Percentiles rank a stretch among this genome's conserved stretches.
Conservation (phyloP, 352 stramenopile species). For the Phytophthora citrophthora region DNA sequence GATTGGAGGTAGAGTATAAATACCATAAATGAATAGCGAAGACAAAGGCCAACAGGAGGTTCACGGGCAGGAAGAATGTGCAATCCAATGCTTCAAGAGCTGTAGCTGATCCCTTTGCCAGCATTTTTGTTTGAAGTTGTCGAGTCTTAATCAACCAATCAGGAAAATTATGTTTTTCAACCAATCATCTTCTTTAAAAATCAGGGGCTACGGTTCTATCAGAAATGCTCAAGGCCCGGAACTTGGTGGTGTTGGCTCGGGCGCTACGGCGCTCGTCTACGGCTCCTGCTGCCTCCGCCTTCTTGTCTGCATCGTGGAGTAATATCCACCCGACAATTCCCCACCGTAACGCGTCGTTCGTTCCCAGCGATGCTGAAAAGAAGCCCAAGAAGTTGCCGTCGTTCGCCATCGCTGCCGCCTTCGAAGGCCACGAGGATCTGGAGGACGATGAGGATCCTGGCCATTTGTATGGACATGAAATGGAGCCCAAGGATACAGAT, state of each 20-base stretch:
- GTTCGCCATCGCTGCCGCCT: slow-evolving; percentile 61
- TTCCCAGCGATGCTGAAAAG: slow-evolving; percentile 1
- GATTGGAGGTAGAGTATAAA: not conserved
- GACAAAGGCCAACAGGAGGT: not conserved
- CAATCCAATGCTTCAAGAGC: too few species aligned
- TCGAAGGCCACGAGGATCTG: slow-evolving; percentile 58
- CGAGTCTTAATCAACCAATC: too few species aligned
- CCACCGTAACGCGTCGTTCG: slow-evolving; percentile 26
- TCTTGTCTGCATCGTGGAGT: not conserved
- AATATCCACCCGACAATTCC: not conserved
- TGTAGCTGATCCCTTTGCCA: too few species aligned
- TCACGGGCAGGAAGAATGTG: too few species aligned
- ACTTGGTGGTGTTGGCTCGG: slow-evolving; percentile 26
- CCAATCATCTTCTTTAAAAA: slow-evolving; percentile 10
- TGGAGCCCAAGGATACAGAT: slow-evolving; percentile 13
- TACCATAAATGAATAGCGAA: not conserved
- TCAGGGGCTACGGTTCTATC: slow-evolving; percentile 8
- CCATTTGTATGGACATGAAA: slow-evolving; percentile 30
- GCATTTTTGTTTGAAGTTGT: too few species aligned
- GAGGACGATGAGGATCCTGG: slow-evolving; percentile 31
- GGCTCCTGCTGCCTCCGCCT: not conserved
- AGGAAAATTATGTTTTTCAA: not conserved
- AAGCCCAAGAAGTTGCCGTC: slow-evolving; percentile 40
- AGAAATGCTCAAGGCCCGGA: slow-evolving; percentile 24
- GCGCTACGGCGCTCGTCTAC: slow-evolving; percentile 15